A percentile compares a stretch with the other conserved stretches of the same genome.
These are phyloP conservation scores for Cyberlindnera mississippiensis DNA, from an alignment of 805 yeast genomes.

Conservation along the genomic window DNA sequence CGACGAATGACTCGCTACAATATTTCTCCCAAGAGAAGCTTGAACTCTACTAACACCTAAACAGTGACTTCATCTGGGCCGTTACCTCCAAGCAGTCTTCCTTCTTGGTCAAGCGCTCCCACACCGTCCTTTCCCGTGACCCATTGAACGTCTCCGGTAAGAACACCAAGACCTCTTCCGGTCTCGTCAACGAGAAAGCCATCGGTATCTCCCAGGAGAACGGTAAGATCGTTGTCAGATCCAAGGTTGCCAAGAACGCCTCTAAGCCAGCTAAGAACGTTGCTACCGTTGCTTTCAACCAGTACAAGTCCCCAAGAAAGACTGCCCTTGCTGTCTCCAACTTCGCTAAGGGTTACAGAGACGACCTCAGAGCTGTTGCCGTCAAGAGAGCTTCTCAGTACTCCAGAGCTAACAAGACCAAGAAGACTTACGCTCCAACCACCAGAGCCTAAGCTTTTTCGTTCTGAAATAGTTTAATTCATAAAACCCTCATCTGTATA, in stretches of 20 bases:
- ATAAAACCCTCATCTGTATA: constrained; percentile 6
- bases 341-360: constrained; percentile 44
- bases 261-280: constrained; percentile 44
- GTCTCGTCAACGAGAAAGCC: constrained; percentile 48
- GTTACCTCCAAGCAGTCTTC: constrained; percentile 43
- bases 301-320: constrained; percentile 39
- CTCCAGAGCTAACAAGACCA: constrained; percentile 37
- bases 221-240: constrained; percentile 37
- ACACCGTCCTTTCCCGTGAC: constrained; percentile 42
- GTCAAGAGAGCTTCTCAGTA: constrained; percentile 43
- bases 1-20: too few species aligned
- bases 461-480: constrained; percentile 1
- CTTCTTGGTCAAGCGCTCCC: constrained; percentile 45
- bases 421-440: constrained; percentile 31
- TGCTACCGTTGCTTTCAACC: constrained; percentile 36
- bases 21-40: too few species aligned
- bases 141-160: constrained; percentile 45
- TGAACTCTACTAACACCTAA: constrained; percentile 21
- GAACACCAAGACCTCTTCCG: constrained; percentile 44
- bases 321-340: constrained; percentile 43
- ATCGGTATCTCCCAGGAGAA: constrained; percentile 38
- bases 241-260: constrained; percentile 42
- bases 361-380: constrained; percentile 45
- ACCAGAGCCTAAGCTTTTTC: constrained; percentile 14
- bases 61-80: constrained; percentile 50